Evolutionary conservation across 169 alveolate genomes (phyloP).

Genomic region (Cryptosporidium ryanae): DNA sequence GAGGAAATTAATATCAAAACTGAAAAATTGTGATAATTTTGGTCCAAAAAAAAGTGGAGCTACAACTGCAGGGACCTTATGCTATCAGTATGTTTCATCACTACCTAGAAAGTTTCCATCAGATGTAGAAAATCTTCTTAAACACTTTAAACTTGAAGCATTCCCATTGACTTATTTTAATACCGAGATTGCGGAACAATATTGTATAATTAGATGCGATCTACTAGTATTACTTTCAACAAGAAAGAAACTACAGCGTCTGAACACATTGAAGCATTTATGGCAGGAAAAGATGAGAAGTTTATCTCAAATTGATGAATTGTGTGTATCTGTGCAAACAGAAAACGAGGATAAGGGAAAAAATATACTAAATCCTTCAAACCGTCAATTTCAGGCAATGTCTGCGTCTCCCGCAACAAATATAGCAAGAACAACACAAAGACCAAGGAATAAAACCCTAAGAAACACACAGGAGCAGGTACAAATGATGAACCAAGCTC

Average conservation of each 20-base stretch:
- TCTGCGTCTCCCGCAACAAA: constrained; percentile 19
- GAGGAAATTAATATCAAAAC: not conserved
- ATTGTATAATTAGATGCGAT: constrained; percentile 56
- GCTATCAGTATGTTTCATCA: constrained; percentile 54
- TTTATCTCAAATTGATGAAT: constrained; percentile 43
- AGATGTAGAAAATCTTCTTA: constrained; percentile 49
- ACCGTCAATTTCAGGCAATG: constrained; percentile 10
- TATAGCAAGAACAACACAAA: constrained; percentile 16
- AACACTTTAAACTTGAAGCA: constrained; percentile 53
- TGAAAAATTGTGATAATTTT: constrained; percentile 20
- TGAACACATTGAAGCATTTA: constrained; percentile 60
- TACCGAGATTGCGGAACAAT: constrained; percentile 56
- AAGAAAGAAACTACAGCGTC: constrained; percentile 55
- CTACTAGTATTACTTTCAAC: constrained; percentile 42
- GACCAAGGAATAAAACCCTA: constrained; percentile 29
- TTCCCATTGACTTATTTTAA: constrained; percentile 48
- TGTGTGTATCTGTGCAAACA: not conserved
- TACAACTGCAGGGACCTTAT: constrained; percentile 61
- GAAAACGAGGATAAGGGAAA: constrained; percentile 43
- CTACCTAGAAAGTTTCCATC: constrained; percentile 67
- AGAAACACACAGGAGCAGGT: constrained; percentile 35
- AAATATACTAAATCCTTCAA: constrained; percentile 1
- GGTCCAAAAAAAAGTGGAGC: constrained; percentile 70
- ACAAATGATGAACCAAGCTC: not conserved
- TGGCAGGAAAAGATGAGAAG: constrained; percentile 69